A percentile compares a stretch with the other conserved stretches of the same genome.
phyloP scores from a whole-genome alignment of 805 yeast genomes.

The Saccharomycopsis malanga region DNA sequence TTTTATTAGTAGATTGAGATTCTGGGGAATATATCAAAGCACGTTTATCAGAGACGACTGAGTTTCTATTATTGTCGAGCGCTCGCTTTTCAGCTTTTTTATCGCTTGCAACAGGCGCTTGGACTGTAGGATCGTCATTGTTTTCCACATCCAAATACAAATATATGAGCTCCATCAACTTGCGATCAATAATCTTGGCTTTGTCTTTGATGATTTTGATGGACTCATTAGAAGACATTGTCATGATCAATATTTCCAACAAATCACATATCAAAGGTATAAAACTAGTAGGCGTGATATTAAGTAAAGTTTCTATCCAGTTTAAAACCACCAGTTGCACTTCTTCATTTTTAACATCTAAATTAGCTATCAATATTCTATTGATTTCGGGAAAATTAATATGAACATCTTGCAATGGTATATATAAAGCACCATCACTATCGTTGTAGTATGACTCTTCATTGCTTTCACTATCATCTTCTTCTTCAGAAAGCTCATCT shows the following conservation, averaged over 20 bases:
- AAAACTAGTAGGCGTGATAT: slow-evolving; percentile 69
- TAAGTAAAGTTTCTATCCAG: slow-evolving; percentile 74
- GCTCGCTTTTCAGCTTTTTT: not conserved
- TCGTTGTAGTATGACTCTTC: slow-evolving; percentile 26
- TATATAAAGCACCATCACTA: slow-evolving; percentile 48
- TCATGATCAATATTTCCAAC: slow-evolving; percentile 57
- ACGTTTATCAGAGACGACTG: slow-evolving; percentile 18
- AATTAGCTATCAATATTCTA: slow-evolving; percentile 71
- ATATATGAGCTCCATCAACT: slow-evolving; percentile 42
- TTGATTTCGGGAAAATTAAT: slow-evolving; percentile 76
- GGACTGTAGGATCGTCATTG: slow-evolving; percentile 12
- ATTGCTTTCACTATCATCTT: slow-evolving; percentile 22
- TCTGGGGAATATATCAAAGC: slow-evolving; percentile 9
- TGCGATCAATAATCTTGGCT: slow-evolving; percentile 50
- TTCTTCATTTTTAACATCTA: slow-evolving; percentile 62
- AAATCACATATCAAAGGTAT: slow-evolving; percentile 69
- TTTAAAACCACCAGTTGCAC: slow-evolving; percentile 72
- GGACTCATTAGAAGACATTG: slow-evolving; percentile 45
- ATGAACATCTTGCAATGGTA: slow-evolving; percentile 75
- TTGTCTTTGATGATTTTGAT: slow-evolving; percentile 42
- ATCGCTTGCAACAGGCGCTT: not conserved
- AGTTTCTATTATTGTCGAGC: not conserved
- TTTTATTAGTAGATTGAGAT: not conserved
- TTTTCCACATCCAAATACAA: slow-evolving; percentile 24
- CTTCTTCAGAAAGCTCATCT: slow-evolving; percentile 24